Percentiles rank a stretch among this genome's conserved stretches.
Evolutionary conservation across 768 basidiomycete species (phyloP).

Genomic region (Rhizopogon vinicolor): DNA sequence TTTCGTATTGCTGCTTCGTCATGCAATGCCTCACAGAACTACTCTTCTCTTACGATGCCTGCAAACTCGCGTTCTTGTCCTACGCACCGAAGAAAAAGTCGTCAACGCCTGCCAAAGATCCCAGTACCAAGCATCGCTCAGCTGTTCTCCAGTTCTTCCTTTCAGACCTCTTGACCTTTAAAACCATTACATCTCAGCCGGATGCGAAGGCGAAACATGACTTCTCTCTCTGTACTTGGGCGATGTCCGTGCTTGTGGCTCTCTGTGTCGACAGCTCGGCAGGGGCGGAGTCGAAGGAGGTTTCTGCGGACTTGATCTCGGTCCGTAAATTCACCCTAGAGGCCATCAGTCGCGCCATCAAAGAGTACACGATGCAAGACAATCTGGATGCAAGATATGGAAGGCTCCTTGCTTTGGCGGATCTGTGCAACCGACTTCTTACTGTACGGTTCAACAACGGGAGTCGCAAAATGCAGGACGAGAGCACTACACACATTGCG

Average conservation of each 20-base stretch:
- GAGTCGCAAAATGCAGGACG: conserved; percentile 51
- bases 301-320: conserved; percentile 73
- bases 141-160: conserved; percentile 78
- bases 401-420: conserved; percentile 78
- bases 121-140: conserved; percentile 51
- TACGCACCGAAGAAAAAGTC: conserved; percentile 62
- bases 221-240: conserved; percentile 73
- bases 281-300: conserved; percentile 66
- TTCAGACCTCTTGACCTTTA: conserved; percentile 76
- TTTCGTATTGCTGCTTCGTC: conserved; percentile 70
- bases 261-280: conserved; percentile 85
- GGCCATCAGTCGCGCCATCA: conserved; percentile 79
- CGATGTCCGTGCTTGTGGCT: conserved; percentile 85
- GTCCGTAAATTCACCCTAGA: conserved; percentile 93
- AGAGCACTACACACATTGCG: conserved; percentile 86
- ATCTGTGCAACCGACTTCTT: conserved; percentile 84
- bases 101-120: conserved; percentile 62
- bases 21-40: conserved; percentile 93
- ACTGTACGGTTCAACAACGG: conserved; percentile 65
- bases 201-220: conserved; percentile 50
- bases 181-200: conserved; percentile 62
- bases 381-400: conserved; percentile 77
- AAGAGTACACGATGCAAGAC: conserved; percentile 63
- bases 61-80: conserved; percentile 85
- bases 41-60: conserved; percentile 86